Evolutionary conservation across 2,329 filamentous ascomycete species (phyloP), one percentile per base, ranked within the genome.

Genomic region (Fusarium tricinctum): DNA sequence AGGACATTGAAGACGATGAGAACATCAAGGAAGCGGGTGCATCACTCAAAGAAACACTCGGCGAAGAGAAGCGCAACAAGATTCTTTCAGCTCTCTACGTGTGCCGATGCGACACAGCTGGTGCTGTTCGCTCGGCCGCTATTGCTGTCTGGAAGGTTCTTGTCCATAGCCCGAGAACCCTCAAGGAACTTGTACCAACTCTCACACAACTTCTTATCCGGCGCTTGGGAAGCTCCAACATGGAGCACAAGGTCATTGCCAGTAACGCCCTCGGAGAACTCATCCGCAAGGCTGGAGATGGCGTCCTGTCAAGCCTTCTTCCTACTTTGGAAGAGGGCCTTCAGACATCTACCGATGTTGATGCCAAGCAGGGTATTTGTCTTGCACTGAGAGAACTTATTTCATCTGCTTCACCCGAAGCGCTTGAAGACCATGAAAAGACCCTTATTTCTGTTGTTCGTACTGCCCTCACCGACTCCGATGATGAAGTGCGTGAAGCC

Each of bases 171-270:
- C 96, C 96, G 32, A 91, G 90, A 71, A 97, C 92, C 15, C 89
- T 99, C 75, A 97, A 97, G 82, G 96, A 99, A 77, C 88, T 99
- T 75, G 91, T 97, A 46, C 95, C 96, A 44, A 97, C 94, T 2
- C 90, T 99, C 63, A 97, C 94, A 8, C 94, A 97, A 78, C 89
- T 99, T 68, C 91, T 99, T 73, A 98, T 99, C 77, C 90, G 93
- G 62, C 92, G 96, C 48, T 87, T 99, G 72, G 96, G 94, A 66
- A 98, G 94, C 78, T 92, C 94, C 45, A 98, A 97, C 76, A 94
- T 97, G 91, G 96, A 99, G 79, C 96, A 99, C 80, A 98, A 97
- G 84, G 92, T 97, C 73, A 99, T 99, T 84, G 96, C 97, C 70
- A 95, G 95, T 78, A 98, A 98, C 78, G 94, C 96, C 48, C 86